Evolutionary conservation across 2,329 filamentous ascomycete species (phyloP), one percentile per base, ranked within the genome.

Genomic region (Metarhizium brunneum): DNA sequence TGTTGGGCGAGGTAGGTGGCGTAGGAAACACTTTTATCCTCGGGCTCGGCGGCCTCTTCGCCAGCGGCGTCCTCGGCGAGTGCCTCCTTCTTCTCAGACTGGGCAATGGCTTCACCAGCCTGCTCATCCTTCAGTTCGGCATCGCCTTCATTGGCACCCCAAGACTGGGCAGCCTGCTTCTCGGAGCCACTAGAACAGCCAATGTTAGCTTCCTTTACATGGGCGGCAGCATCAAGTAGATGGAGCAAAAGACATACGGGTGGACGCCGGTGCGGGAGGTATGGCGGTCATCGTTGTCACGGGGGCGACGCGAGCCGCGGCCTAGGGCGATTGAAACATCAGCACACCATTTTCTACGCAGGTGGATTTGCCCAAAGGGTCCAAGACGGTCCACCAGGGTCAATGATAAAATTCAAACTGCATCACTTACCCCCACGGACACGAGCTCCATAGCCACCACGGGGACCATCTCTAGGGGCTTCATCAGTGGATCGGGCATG

Each of bases 11-110:
- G 83, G 80, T 96, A 99, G 64, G 94, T 88, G 68, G 82, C 78
- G 76, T 92, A 96, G 55, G 91, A 94, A 78, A 95, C 87, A 78
- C 81, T 84, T 83, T 94, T 95, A 74, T 95, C 89, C 76, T 91
- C 86, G 52, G 83, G 79, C 76, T 90, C 84, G 60, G 78, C 77
- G 56, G 76, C 73, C 66, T 73, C 73, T 62, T 74, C 74, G 54
- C 64, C 66, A 49, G 71, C 66, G 47, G 72, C 75, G 61, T 78
- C 82, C 64, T 79, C 81, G 47, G 71, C 72, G 53, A 74, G 69
- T 54, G 76, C 80, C 59, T 90, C 87, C 76, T 88, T 90, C 76
- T 90, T 82, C 69, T 97, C 92, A 62, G 80, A 78, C 75, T 90
- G 82, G 64, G 94, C 94, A 65, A 96, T 95, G 65, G 84, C 87